phyloP scores from a whole-genome alignment of 2,329 filamentous ascomycete genomes.

The Colletotrichum sidae region DNA sequence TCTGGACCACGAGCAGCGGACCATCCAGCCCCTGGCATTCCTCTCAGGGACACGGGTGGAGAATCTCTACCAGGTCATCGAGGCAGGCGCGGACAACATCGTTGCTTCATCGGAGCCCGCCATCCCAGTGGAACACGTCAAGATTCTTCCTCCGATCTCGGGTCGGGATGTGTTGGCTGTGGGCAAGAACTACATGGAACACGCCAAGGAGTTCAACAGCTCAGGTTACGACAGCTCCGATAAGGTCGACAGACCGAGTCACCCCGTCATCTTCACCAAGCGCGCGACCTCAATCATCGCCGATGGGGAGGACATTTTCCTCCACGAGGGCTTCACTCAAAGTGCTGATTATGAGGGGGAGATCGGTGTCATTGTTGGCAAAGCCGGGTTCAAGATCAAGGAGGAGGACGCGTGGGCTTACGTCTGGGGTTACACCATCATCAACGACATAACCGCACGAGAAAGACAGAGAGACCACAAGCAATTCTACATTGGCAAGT shows the following conservation, averaged over 20 bases:
- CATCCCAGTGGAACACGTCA: conserved; percentile 49
- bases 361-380: conserved; percentile 67
- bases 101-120: conserved; percentile 44
- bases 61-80: conserved; percentile 64
- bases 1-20: conserved; percentile 4
- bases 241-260: conserved; percentile 62
- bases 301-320: conserved; percentile 57
- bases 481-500: conserved; percentile 71
- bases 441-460: conserved; percentile 65
- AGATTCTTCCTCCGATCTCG: conserved; percentile 58
- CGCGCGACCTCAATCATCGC: conserved; percentile 64
- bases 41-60: conserved; percentile 57
- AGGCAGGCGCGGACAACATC: conserved; percentile 54
- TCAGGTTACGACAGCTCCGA: conserved; percentile 67
- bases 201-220: conserved; percentile 68
- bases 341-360: conserved; percentile 68
- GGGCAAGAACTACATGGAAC: conserved; percentile 68
- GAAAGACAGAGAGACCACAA: conserved; percentile 67
- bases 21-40: conserved; percentile 57
- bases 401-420: conserved; percentile 59
- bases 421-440: conserved; percentile 68
- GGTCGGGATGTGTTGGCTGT: conserved; percentile 65
- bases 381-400: conserved; percentile 55
- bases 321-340: conserved; percentile 59
- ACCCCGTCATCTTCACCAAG: conserved; percentile 69